Evolutionary conservation across 23 red algal species (phyloP), one percentile per base, ranked within the genome.

Genomic region (Gracilaria vermiculophylla): DNA sequence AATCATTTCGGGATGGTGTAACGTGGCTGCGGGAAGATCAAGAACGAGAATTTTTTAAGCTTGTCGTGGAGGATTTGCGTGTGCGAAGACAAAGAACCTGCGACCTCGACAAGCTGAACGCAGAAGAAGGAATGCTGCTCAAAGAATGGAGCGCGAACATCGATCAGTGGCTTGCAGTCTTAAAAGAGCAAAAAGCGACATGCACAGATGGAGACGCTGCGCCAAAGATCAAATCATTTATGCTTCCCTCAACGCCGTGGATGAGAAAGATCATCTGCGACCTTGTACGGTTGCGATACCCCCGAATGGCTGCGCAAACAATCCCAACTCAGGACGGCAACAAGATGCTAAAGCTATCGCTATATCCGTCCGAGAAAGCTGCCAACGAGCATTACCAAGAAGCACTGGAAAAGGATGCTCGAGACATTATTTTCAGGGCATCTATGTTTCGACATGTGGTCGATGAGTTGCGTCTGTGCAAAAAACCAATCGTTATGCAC

Each of bases 401-500:
- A 25, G 76, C 49, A 8, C 19, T 81, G 2, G 40, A 35, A 24
- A 65, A 81, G 9, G 73, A 91, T 52, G 76, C 56, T 2, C 36
- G 50, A 19, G 43, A 55, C 24, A 75, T 76, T 16, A 24, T 79
- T 4, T 81, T 72, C 35, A 80, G 56, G 58, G 75, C n/a, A 70
- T 28, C 65, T 16, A 74, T 73, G 50, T 80, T 81, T 91, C 74
- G 87, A 69, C 55, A 60, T 60, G 76, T 91, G 14, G 45, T 91
- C 25, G 87, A 91, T 44, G 54, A 61, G 60, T 32, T 91, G 16
- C 75, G 58, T 28, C 29, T 33, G 42, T 31, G 51, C 0, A 52
- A 70, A 28, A 55, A 78, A 58, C 74, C 87, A 57, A 80, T 91
- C 45, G 87, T 91, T 37, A 61, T 70, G 21, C 87, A 91, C 42